Conservation (phyloP, 768 basidiomycete genomes). For the Rhizopogon roseolus region DNA sequence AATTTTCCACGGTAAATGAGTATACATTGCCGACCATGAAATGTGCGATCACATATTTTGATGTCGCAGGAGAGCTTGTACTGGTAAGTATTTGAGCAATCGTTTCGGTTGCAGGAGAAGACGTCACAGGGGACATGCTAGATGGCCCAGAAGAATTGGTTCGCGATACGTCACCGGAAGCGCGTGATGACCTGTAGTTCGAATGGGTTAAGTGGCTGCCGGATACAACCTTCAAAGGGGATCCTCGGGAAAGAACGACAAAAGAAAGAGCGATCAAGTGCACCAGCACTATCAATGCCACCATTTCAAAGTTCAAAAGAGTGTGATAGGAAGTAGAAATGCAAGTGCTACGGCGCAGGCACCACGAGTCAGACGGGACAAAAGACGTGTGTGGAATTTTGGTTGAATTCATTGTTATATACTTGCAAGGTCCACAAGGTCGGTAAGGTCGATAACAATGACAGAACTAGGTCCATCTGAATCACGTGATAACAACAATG, state of each 20-base stretch:
- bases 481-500: too few relatives aligned
- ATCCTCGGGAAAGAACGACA: background rate
- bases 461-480: too few relatives aligned
- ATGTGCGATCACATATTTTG: slow-evolving; percentile 52
- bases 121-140: background rate
- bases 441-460: too few relatives aligned
- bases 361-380: too few relatives aligned
- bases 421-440: too few relatives aligned
- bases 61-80: slow-evolving; percentile 4
- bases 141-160: background rate
- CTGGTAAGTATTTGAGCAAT: background rate
- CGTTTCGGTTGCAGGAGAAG: background rate
- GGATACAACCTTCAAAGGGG: background rate
- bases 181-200: background rate
- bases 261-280: background rate
- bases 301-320: background rate
- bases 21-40: slow-evolving; percentile 65
- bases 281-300: background rate
- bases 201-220: background rate
- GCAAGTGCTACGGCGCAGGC: too few relatives aligned
- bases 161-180: background rate
- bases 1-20: slow-evolving; percentile 42
- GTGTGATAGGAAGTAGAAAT: background rate
- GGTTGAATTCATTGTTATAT: too few relatives aligned
- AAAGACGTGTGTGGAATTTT: too few relatives aligned